Evolutionary conservation across 257 asterid species (phyloP).

Genomic region (Cynanchum wilfordii): DNA sequence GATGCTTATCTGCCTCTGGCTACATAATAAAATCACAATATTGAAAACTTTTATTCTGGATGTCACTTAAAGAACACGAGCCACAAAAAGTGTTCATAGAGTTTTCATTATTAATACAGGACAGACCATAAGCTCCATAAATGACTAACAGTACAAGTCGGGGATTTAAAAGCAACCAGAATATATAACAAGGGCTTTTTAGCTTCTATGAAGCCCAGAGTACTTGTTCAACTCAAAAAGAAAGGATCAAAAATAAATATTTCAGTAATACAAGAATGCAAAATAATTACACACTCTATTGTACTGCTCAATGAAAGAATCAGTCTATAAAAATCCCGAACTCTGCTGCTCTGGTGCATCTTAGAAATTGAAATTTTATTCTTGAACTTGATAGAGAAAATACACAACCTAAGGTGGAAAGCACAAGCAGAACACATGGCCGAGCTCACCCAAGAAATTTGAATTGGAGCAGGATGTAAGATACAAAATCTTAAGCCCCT

Average conservation of each 20-base stretch:
- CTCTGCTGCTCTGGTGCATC: not conserved
- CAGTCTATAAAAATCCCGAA: not conserved
- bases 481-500: constrained; percentile 24
- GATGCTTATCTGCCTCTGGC: not conserved
- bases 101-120: not conserved
- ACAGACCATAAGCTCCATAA: not conserved
- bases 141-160: not conserved
- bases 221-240: not conserved
- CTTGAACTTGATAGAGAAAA: not conserved
- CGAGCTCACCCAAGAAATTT: not conserved
- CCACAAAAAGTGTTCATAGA: not conserved
- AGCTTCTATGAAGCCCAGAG: not conserved
- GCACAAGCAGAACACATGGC: not conserved
- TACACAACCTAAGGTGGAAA: constrained; percentile 1
- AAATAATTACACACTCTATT: constrained; percentile 1
- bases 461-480: not conserved
- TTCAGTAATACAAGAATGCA: not conserved
- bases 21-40: not conserved
- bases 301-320: constrained; percentile 1
- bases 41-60: not conserved
- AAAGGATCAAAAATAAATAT: not conserved
- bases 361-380: constrained; percentile 1
- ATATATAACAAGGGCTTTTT: not conserved
- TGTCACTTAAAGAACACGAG: not conserved
- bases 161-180: not conserved